Evolutionary conservation across 192 early-diverging fungal species (phyloP).

Genomic region (Gaertneriomyces semiglobifer): DNA sequence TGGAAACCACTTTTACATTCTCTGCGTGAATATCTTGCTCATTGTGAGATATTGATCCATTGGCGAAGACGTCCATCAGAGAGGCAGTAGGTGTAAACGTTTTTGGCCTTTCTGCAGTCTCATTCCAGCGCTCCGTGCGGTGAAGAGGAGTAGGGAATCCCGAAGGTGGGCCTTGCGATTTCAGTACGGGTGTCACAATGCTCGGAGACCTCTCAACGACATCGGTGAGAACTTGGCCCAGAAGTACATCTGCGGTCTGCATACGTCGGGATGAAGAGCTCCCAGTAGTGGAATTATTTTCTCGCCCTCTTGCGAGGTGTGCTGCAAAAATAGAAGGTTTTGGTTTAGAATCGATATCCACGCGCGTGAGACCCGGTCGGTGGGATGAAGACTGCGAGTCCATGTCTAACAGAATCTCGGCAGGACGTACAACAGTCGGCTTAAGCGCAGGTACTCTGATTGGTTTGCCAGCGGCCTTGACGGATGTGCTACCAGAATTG

Average conservation of each 20-base stretch:
- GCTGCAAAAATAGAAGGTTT: too few relatives aligned
- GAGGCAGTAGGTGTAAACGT: neutral
- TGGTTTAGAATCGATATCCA: too few relatives aligned
- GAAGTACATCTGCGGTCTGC: constrained; percentile 15
- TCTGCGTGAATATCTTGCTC: constrained; percentile 56
- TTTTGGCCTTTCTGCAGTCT: neutral
- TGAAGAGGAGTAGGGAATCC: constrained; percentile 31
- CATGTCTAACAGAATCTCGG: too few relatives aligned
- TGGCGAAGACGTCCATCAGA: neutral
- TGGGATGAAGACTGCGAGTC: too few relatives aligned
- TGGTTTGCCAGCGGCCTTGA: too few relatives aligned
- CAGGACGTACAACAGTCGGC: too few relatives aligned
- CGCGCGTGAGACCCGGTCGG: too few relatives aligned
- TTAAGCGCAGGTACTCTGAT: too few relatives aligned
- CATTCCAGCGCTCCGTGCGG: constrained; percentile 2
- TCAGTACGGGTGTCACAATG: neutral
- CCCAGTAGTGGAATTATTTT: neutral
- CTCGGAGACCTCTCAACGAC: constrained; percentile 17
- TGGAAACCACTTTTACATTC: constrained; percentile 44
- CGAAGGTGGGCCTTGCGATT: neutral
- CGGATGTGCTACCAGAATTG: too few relatives aligned
- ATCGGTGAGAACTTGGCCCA: constrained; percentile 24
- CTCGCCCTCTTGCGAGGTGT: neutral
- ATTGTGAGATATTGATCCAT: neutral
- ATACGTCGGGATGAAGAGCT: neutral